phyloP scores from a whole-genome alignment of 2,329 filamentous ascomycete genomes.

The Colletotrichum gloeosporioides region DNA sequence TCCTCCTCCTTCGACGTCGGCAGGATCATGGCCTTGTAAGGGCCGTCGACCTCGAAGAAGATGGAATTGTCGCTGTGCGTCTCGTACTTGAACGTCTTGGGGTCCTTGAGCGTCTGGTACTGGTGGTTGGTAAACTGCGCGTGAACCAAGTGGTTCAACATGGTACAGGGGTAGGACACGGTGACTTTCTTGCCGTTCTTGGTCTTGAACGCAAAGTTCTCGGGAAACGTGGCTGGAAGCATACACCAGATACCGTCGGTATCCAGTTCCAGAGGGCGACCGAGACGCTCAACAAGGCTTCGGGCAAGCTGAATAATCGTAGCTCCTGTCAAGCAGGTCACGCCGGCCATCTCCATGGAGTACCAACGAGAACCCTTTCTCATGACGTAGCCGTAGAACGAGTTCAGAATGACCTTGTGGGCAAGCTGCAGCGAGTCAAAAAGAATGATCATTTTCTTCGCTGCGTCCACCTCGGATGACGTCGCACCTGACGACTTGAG shows the following conservation, averaged over 20 bases:
- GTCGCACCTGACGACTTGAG: constrained; percentile 84
- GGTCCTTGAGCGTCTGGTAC: constrained; percentile 88
- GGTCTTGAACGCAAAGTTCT: constrained; percentile 93
- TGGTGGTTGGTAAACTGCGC: constrained; percentile 96
- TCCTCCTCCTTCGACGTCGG: constrained; percentile 98
- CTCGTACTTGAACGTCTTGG: constrained; percentile 84
- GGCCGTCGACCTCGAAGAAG: constrained; percentile 98
- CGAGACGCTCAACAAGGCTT: constrained; percentile 90
- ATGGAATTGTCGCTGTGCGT: constrained; percentile 99
- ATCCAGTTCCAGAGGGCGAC: constrained; percentile 90
- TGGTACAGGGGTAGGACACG: constrained; percentile 98
- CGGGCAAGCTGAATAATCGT: constrained; percentile 97
- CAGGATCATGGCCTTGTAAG: constrained; percentile 96
- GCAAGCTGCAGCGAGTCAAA: constrained; percentile 96
- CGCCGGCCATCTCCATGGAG: constrained; percentile 98
- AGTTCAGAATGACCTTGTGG: constrained; percentile 99
- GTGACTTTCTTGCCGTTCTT: constrained; percentile 95
- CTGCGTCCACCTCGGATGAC: constrained; percentile 81
- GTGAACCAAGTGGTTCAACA: constrained; percentile 98
- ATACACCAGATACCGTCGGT: constrained; percentile 99
- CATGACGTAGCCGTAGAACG: constrained; percentile 99
- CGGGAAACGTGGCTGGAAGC: constrained; percentile 92
- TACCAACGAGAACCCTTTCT: constrained; percentile 99
- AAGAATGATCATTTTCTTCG: constrained; percentile 98
- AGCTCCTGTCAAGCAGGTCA: constrained; percentile 95